Evolutionary conservation across 352 stramenopile species (phyloP).

Genomic region (Phytophthora tubulina): DNA sequence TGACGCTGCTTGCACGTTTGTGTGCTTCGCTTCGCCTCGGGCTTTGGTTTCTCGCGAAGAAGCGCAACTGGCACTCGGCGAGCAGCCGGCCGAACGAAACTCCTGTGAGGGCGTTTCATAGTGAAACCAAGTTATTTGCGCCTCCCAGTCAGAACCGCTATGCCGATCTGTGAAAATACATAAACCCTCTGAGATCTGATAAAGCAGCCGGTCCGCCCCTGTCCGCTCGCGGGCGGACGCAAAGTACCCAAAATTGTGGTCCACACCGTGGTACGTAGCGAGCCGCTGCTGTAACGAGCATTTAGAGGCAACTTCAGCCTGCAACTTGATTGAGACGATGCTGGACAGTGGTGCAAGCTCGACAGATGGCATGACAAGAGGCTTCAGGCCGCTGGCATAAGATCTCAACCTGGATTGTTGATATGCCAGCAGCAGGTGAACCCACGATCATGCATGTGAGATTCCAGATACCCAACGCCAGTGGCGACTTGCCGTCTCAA

Average conservation of each 20-base stretch:
- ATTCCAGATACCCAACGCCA: not conserved
- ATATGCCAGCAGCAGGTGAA: not conserved
- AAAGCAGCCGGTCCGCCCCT: slow-evolving; percentile 13
- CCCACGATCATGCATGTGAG: not conserved
- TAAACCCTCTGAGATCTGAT: slow-evolving; percentile 3
- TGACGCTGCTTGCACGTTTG: not conserved
- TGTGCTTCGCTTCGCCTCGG: slow-evolving; percentile 1
- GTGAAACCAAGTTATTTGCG: slow-evolving; percentile 22
- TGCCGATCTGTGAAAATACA: slow-evolving; percentile 9
- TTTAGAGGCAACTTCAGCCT: no score
- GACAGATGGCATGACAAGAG: no score
- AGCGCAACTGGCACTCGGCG: slow-evolving; percentile 40
- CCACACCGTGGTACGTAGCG: no score
- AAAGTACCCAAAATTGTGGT: not conserved
- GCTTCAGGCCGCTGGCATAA: no score
- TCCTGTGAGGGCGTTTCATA: slow-evolving; percentile 33
- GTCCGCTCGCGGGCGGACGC: slow-evolving; percentile 27
- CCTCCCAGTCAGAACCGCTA: slow-evolving; percentile 8
- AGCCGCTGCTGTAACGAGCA: no score
- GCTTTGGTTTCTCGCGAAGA: slow-evolving; percentile 43
- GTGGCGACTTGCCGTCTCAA: not conserved
- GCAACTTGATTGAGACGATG: no score
- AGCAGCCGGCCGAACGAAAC: slow-evolving; percentile 25
- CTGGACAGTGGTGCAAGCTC: no score
- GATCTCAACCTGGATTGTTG: not conserved